Conservation (phyloP, 495 filamentous ascomycete genomes). For the Rostrohypoxylon terebratum region DNA sequence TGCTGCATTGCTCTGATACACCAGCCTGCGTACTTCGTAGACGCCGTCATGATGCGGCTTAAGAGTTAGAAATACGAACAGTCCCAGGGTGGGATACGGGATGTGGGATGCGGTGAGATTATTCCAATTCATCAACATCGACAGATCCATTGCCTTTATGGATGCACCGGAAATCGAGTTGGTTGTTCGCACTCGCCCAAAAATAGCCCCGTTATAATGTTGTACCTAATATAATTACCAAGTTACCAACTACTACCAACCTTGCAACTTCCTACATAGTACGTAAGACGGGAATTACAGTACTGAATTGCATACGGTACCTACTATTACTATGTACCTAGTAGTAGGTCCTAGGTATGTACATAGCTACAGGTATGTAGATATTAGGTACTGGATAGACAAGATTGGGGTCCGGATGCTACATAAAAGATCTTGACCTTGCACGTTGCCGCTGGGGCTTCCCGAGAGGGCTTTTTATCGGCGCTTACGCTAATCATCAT, state of each 20-base stretch:
- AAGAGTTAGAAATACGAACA: background rate
- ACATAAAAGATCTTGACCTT: constrained; percentile 22
- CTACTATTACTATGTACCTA: no score
- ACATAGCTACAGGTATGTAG: no score
- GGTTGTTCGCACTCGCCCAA: constrained; percentile 11
- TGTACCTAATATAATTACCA: no score
- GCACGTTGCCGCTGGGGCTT: constrained; percentile 10
- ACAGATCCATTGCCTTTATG: background rate
- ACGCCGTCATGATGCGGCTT: constrained; percentile 5
- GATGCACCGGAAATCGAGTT: background rate
- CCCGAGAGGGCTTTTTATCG: constrained; percentile 33
- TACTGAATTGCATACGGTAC: no score
- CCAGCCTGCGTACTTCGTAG: background rate
- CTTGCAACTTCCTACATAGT: no score
- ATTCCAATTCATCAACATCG: background rate
- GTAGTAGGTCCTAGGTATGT: no score
- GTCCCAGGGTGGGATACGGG: background rate
- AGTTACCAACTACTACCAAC: background rate
- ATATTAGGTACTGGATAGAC: no score
- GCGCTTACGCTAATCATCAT: constrained; percentile 34
- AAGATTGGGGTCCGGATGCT: background rate
- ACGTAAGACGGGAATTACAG: no score
- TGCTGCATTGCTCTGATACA: background rate
- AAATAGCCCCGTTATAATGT: constrained; percentile 27
- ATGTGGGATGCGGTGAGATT: background rate